Evolutionary conservation across 352 stramenopile species (phyloP).

Genomic region (Phytophthora europaea): DNA sequence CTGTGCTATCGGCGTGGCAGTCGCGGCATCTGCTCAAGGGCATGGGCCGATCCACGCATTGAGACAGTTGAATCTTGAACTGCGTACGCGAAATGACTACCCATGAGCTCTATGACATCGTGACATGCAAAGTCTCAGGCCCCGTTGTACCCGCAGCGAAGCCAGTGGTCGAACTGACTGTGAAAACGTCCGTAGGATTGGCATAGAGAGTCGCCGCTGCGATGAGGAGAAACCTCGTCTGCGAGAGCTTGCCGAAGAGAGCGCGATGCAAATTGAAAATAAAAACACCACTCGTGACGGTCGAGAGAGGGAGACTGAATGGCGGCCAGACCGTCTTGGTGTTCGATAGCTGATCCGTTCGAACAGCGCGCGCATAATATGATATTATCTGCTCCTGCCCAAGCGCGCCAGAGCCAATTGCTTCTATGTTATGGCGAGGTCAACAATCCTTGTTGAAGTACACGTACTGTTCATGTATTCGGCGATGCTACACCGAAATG

Average conservation of each 20-base stretch:
- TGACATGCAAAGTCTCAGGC: not conserved
- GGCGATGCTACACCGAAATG: slow-evolving; percentile 16
- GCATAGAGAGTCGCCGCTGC: slow-evolving; percentile 1
- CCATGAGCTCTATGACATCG: not conserved
- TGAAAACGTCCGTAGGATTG: slow-evolving; percentile 6
- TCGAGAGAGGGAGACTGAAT: too few species aligned
- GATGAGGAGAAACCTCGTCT: slow-evolving; percentile 15
- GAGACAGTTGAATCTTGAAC: not conserved
- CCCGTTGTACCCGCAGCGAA: slow-evolving; percentile 9
- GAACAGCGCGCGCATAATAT: slow-evolving; percentile 1
- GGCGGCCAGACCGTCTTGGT: not conserved
- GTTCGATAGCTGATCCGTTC: not conserved
- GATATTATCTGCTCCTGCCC: slow-evolving; percentile 1
- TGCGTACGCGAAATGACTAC: not conserved
- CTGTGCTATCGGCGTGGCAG: not conserved
- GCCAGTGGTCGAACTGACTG: slow-evolving; percentile 10
- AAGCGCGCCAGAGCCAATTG: not conserved
- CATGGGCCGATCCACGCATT: not conserved
- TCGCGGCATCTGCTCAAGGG: not conserved
- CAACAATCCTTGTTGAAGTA: not conserved
- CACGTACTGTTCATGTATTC: not conserved
- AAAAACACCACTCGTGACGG: not conserved
- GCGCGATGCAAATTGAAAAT: slow-evolving; percentile 11
- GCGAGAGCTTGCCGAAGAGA: not conserved
- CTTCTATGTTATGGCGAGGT: not conserved